phyloP scores from a whole-genome alignment of 1,284 basidiomycete species.

The Pascua sp. region DNA sequence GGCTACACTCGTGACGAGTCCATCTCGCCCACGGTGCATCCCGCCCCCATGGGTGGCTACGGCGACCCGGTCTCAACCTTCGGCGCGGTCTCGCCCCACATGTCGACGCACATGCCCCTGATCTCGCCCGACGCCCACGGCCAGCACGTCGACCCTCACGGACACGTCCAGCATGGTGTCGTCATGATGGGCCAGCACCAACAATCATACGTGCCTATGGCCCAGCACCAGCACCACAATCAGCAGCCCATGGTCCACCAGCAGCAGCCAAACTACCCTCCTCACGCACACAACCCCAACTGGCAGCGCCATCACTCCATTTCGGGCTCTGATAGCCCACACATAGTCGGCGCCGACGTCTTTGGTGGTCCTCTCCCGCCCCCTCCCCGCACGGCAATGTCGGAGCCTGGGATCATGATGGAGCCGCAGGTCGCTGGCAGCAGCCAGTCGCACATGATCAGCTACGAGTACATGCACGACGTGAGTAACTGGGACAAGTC shows the following conservation, averaged over 20 bases:
- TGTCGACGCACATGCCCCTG: constrained; percentile 6
- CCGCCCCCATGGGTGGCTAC: neutral
- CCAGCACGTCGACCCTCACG: neutral
- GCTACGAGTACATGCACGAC: constrained; percentile 7
- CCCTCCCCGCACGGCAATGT: neutral
- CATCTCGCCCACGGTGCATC: neutral
- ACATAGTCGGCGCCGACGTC: constrained; percentile 35
- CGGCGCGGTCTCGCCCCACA: constrained; percentile 11
- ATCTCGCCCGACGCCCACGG: constrained; percentile 1
- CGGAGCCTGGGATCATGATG: neutral
- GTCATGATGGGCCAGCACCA: constrained; percentile 3
- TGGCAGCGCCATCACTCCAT: constrained; percentile 31
- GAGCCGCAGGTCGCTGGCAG: neutral
- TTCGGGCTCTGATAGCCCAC: constrained; percentile 30
- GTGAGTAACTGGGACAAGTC: neutral
- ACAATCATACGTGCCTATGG: neutral
- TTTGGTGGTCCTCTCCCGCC: constrained; percentile 14
- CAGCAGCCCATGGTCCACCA: neutral
- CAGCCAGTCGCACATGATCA: neutral
- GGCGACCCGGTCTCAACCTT: too few species aligned
- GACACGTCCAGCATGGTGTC: neutral
- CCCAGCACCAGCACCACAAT: neutral
- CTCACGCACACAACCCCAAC: constrained; percentile 7
- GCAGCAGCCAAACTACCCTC: neutral
- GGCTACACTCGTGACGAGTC: neutral